Evolutionary conservation across 2,329 filamentous ascomycete species (phyloP), one percentile per base, ranked within the genome.

Genomic region (Gnomoniopsis smithogilvyi): DNA sequence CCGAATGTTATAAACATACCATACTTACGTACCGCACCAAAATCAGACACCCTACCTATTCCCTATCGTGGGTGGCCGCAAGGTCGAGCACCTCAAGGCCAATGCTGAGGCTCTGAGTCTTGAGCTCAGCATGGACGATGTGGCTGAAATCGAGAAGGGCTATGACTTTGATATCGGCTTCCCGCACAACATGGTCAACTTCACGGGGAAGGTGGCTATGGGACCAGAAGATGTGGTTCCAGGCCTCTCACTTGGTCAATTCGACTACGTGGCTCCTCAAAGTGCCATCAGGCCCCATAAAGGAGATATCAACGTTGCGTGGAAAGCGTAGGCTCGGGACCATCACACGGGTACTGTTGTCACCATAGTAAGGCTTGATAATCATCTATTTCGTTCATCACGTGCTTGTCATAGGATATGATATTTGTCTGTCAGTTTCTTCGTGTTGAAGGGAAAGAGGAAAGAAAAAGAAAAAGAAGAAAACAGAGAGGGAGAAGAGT

Each of bases 51-150:
- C 87, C 0, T 85, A 90, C 66, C 86, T 92, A 14, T 91, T 90
- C 67, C 90, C 90, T 1, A 85, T 92, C 45, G 77, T 91, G 4
- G 89, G 89, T 12, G 86, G 87, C 0, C 80, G 88, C 12, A 91
- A 86, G 65, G 71, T 90, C 11, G 83, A 87, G 52, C 88, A 92
- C 68, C 74, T 93, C 45, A 82, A 86, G 67, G 80, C 78, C 59
- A 92, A 91, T 66, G 88, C 92, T 64, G 82, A 87, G 66, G 86
- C 87, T 0, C 76, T 93, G 41, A 78, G 76, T 1, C 74, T 92
- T 46, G 73, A 79, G 56, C 74, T 93, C 38, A 80, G 75, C 0
- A 69, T 77, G 0, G 79, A 87, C 60, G 87, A 93, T 47, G 82
- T 93, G 26, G 72, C 82, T 41, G 80, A 86, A 64, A 85, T 92